These are phyloP conservation scores for Fomitopsis pulvina DNA, from an alignment of 768 basidiomycete species.

Conservation along the genomic window DNA sequence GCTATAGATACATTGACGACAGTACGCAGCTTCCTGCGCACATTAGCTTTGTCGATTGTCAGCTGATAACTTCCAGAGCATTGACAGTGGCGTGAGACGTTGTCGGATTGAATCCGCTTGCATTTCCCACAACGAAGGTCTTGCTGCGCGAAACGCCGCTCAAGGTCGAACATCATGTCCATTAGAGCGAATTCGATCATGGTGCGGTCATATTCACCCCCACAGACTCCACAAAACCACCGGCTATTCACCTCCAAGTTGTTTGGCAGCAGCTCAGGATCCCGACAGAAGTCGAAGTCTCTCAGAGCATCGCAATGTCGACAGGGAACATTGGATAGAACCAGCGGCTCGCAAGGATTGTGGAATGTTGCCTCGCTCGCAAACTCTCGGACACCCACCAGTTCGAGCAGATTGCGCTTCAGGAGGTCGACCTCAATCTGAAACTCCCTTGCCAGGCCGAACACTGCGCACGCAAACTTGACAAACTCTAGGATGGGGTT, in stretches of 20 bases:
- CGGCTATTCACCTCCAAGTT: constrained; percentile 40
- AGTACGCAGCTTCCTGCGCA: constrained; percentile 65
- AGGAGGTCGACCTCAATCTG: constrained; percentile 83
- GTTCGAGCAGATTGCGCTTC: constrained; percentile 83
- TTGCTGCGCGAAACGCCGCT: constrained; percentile 77
- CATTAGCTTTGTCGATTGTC: constrained; percentile 66
- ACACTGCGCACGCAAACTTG: constrained; percentile 81
- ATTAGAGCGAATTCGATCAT: constrained; percentile 86
- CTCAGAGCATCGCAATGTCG: constrained; percentile 77
- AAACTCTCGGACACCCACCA: constrained; percentile 84
- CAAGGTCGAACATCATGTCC: constrained; percentile 61
- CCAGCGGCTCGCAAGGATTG: constrained; percentile 88
- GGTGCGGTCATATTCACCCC: constrained; percentile 81
- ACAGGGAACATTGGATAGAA: constrained; percentile 83
- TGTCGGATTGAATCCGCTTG: constrained; percentile 85
- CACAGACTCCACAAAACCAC: constrained; percentile 70
- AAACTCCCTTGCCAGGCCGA: constrained; percentile 74
- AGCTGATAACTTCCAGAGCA: constrained; percentile 85
- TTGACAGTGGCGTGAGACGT: constrained; percentile 74
- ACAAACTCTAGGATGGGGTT: constrained; percentile 86
- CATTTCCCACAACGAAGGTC: constrained; percentile 88
- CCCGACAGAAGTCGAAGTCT: constrained; percentile 95
- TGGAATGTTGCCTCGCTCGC: constrained; percentile 78
- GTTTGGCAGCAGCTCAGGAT: constrained; percentile 71
- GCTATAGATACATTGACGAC: constrained; percentile 78